Evolutionary conservation across 176 grass and related monocot species (phyloP), one percentile per base, ranked within the genome.

Genomic region (Aegilops speltoides): DNA sequence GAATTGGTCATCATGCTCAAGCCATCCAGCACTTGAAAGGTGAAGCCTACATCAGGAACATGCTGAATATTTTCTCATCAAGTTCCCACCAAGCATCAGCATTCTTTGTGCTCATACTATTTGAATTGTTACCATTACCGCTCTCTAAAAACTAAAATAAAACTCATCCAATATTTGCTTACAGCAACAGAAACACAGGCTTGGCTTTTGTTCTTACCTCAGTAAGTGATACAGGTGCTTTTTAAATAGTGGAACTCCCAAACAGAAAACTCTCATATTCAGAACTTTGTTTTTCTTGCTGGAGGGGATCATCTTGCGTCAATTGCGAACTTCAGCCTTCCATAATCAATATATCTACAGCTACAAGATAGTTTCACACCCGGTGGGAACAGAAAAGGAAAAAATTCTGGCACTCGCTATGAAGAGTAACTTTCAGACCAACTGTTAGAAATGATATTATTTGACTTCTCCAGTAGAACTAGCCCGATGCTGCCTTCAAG

Each of bases 281-380:
- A 85, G 82, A 85, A 57, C 54, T 52, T 80, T 76, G 70, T 80
- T 76, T 87, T 84, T 83, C 84, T 89, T 76, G 68, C 84, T 80
- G 84, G 74, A 79, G 84, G 81, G 84, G 87, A 89, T 77, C 81
- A 57, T 70, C 80, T 59, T 62, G 66, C 28, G 41, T 90, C 70
- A 89, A 84, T 73, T 81, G 85, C 43, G 64, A 83, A 83, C 79
- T 86, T 76, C 61, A 77, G 70, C 86, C 79, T 75, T 88, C 79
- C 88, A 82, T 83, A 73, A 90, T 74, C 82, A 86, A 86, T 93
- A 68, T 93, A 90, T 90, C 88, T 88, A 86, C 86, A 85, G 40
- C 85, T 90, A 88, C 83, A 86, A 22, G 72, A 85, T 79, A 73
- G 75, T 90, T 86, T 88, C 61, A 90, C 88, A 63, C 73, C 12